Conservation (phyloP, 441 rosid species). For the Jatropha podagrica region DNA sequence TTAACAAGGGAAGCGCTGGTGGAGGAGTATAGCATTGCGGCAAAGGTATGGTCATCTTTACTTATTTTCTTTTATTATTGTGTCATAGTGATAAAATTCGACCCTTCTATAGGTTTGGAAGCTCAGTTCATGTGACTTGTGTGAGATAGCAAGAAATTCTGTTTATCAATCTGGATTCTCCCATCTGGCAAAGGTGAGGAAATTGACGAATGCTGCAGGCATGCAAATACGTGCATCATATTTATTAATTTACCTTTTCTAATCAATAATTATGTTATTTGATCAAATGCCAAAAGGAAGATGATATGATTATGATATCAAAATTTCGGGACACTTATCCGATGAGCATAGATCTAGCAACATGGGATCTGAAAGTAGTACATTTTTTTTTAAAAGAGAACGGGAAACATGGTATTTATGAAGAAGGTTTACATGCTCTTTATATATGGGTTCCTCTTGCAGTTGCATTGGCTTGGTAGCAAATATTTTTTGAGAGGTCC, state of each 20-base stretch:
- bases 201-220: slow-evolving; percentile 1
- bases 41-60: slow-evolving; percentile 39
- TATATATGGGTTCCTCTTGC: slow-evolving; percentile 11
- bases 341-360: neutral
- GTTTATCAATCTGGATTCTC: slow-evolving; percentile 76
- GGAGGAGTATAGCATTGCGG: slow-evolving; percentile 69
- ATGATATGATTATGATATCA: neutral
- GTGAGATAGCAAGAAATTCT: slow-evolving; percentile 71
- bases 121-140: slow-evolving; percentile 69
- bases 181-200: slow-evolving; percentile 56
- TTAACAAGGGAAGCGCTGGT: slow-evolving; percentile 67
- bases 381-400: neutral
- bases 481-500: slow-evolving; percentile 55
- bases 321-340: neutral
- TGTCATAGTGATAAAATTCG: neutral
- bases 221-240: neutral
- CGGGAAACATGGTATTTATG: neutral
- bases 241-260: neutral
- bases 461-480: slow-evolving; percentile 71
- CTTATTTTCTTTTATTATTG: neutral
- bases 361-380: neutral
- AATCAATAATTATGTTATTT: neutral
- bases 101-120: slow-evolving; percentile 55
- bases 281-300: neutral
- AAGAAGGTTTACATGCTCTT: neutral